Evolutionary conservation across 371 early-diverging fungal genomes (phyloP).

Genomic region (Mortierella sp.): DNA sequence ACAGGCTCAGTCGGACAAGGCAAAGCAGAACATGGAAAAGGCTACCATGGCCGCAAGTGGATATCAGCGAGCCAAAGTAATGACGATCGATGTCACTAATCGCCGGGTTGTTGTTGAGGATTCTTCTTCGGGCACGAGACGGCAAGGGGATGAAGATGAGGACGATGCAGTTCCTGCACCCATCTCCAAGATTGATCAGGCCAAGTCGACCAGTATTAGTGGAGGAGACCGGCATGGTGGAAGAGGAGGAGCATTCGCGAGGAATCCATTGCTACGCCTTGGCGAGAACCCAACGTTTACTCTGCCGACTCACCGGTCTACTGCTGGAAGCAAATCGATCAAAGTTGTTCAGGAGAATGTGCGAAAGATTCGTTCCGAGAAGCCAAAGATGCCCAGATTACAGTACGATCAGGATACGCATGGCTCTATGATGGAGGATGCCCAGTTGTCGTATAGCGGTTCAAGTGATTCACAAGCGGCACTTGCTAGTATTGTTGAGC

Average conservation of each 20-base stretch:
- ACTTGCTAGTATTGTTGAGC: slow-evolving; percentile 45
- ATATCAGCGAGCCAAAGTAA: slow-evolving; percentile 64
- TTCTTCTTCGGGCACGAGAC: not conserved
- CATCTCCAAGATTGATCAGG: slow-evolving; percentile 24
- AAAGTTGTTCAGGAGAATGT: slow-evolving; percentile 35
- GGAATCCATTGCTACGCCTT: slow-evolving; percentile 41
- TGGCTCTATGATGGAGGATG: slow-evolving; percentile 38
- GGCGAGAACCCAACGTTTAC: slow-evolving; percentile 48
- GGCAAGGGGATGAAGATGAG: slow-evolving; percentile 21
- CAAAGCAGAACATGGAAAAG: slow-evolving; percentile 61
- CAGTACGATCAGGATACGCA: slow-evolving; percentile 44
- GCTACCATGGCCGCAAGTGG: slow-evolving; percentile 58
- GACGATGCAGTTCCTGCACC: slow-evolving; percentile 46
- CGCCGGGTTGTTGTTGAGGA: slow-evolving; percentile 64
- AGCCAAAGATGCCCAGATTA: slow-evolving; percentile 26
- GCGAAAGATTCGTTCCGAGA: slow-evolving; percentile 26
- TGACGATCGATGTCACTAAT: slow-evolving; percentile 72
- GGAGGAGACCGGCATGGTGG: slow-evolving; percentile 48
- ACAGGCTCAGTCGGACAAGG: slow-evolving; percentile 60
- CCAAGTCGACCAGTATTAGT: slow-evolving; percentile 43
- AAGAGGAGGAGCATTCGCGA: slow-evolving; percentile 40
- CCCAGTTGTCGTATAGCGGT: slow-evolving; percentile 25
- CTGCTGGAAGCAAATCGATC: not conserved
- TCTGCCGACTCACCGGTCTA: not conserved
- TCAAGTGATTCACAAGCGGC: slow-evolving; percentile 34